Percentiles rank a stretch among this genome's conserved stretches.
Conservation (phyloP, 176 grass and related monocot species). For the Juncus effusus region DNA sequence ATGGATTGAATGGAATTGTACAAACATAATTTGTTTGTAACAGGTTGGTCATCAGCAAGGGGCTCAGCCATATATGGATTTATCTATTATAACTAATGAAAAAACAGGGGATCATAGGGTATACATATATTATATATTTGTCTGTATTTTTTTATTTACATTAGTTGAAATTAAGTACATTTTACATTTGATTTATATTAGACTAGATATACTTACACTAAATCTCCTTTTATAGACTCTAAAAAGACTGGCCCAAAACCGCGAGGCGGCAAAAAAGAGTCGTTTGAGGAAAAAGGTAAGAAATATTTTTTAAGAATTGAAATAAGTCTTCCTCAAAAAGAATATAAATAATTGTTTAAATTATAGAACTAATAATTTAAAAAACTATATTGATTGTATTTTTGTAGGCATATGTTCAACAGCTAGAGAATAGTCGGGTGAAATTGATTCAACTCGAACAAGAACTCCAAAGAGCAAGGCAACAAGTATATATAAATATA, state of each 20-base stretch:
- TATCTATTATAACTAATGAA: slow-evolving; percentile 44
- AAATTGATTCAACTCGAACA: slow-evolving; percentile 85
- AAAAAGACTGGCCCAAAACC: slow-evolving; percentile 85
- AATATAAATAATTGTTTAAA: too few relatives aligned
- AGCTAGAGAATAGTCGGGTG: slow-evolving; percentile 70
- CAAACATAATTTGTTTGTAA: not conserved
- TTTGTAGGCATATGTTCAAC: slow-evolving; percentile 69
- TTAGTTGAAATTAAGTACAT: not conserved
- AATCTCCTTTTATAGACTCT: slow-evolving; percentile 51
- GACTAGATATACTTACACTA: too few relatives aligned
- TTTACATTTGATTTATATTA: not conserved
- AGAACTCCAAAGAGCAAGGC: slow-evolving; percentile 81
- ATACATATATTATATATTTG: not conserved
- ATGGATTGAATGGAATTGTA: not conserved
- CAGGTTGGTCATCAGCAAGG: slow-evolving; percentile 33
- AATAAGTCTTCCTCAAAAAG: too few relatives aligned
- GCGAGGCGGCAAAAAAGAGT: slow-evolving; percentile 81
- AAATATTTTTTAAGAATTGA: too few relatives aligned
- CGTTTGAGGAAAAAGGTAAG: slow-evolving; percentile 85
- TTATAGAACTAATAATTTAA: too few relatives aligned
- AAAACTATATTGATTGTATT: not conserved
- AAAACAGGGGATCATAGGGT: slow-evolving; percentile 71
- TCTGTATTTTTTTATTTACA: not conserved
- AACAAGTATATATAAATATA: slow-evolving; percentile 59
- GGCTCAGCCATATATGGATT: slow-evolving; percentile 25